phyloP scores from a whole-genome alignment of 1,284 basidiomycete species.

The Puccinia brachypodii region DNA sequence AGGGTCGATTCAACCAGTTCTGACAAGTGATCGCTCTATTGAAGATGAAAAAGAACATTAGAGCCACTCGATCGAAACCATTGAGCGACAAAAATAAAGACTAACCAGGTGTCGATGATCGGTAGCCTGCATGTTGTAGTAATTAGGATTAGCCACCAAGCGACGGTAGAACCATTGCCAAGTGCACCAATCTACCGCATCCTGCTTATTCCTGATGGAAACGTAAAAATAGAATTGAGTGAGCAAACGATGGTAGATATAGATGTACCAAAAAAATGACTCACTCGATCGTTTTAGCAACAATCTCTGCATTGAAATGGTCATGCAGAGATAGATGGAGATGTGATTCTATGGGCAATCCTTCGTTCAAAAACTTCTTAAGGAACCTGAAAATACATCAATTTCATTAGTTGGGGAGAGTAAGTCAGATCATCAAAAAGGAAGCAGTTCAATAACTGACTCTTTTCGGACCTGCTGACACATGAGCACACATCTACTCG shows the following conservation, averaged over 20 bases:
- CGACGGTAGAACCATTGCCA: conserved; percentile 54
- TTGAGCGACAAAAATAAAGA: neutral
- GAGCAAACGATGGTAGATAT: conserved; percentile 43
- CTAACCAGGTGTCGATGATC: conserved; percentile 81
- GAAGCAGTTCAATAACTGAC: conserved; percentile 13
- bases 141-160: conserved; percentile 66
- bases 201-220: conserved; percentile 73
- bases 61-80: neutral
- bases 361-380: conserved; percentile 97
- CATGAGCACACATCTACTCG: conserved; percentile 90
- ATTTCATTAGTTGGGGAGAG: neutral
- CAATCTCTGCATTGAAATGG: conserved; percentile 98
- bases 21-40: conserved; percentile 73
- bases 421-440: neutral
- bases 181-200: conserved; percentile 73
- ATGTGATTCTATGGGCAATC: conserved; percentile 94
- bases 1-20: conserved; percentile 93
- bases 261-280: conserved; percentile 41
- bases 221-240: neutral
- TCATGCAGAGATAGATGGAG: conserved; percentile 79
- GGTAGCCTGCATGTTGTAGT: conserved; percentile 80
- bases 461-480: conserved; percentile 79
- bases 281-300: conserved; percentile 90
- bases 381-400: conserved; percentile 60
- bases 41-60: neutral